Base-by-base conservation (phyloP, 192 early-diverging fungal species). In the Pilobolus umbonatus region DNA sequence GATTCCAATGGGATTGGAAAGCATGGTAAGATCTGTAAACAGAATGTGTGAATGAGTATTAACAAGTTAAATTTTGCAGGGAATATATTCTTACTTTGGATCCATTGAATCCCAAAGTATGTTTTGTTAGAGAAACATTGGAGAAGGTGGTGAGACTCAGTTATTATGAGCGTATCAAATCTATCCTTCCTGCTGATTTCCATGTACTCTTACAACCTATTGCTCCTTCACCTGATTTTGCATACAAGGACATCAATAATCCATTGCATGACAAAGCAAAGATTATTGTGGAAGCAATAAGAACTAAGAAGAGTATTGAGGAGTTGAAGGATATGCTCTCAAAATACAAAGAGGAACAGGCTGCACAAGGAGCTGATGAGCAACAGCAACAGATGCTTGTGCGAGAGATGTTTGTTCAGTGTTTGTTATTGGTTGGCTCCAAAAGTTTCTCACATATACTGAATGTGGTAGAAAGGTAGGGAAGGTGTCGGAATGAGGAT, bases 391-490 rank as follows among this genome's bases (percentile, higher is more conserved):
- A 87, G 24, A 72, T 78, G 51, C 73, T 74, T 64, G 82, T 80
- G 21, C 80, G 80, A 34, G 84, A 84, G 28, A 65, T 90, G 22
- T 85, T 99, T 48, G 73, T 94, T 2, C 87, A 96, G 64, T 88
- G 86, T 60, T 78, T 98, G 17, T 72, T 98, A 51, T 75, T 91
- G 38, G 72, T 93, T 29, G 97, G 97, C 28, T 85, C 85, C 71
- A 97, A 97, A 68, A 92, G 85, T 60, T 98, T 99, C 71, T 88
- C 84, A 43, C 97, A 99, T 68, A 83, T 93, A 35, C 70, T 98
- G 51, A 94, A 89, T 59, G 88, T 93, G 11, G 84, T 98, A 43
- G 95, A 98, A 55, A 76, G 91, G 81, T 93, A 75, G 60, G 64
- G 71, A 43, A 11, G 1, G 30, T 34, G 30, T 4, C 17, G 5